A percentile compares a stretch with the other conserved stretches of the same genome.
Conservation (phyloP, 2,329 filamentous ascomycete genomes). For the Pyricularia sp. region DNA sequence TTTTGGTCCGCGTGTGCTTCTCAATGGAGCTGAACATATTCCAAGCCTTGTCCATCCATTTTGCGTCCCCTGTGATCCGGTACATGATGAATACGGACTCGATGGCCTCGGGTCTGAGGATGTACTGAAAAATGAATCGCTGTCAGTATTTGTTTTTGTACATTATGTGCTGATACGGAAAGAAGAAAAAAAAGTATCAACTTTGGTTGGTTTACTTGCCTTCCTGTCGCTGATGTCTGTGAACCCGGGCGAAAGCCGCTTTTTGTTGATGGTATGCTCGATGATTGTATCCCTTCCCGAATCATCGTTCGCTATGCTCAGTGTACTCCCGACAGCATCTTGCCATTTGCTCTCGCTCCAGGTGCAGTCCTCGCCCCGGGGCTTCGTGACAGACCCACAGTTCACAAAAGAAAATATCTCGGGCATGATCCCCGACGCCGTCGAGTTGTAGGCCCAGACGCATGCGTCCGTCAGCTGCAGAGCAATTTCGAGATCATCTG, state of each 20-base stretch:
- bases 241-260: slow-evolving; percentile 41
- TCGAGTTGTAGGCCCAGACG: slow-evolving; percentile 48
- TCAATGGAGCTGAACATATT: slow-evolving; percentile 56
- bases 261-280: slow-evolving; percentile 23
- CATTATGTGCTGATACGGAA: too few relatives aligned
- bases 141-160: not conserved
- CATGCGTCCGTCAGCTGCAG: slow-evolving; percentile 49
- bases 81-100: slow-evolving; percentile 72
- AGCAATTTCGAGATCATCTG: slow-evolving; percentile 42
- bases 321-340: slow-evolving; percentile 9
- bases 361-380: slow-evolving; percentile 16
- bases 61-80: slow-evolving; percentile 53
- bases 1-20: slow-evolving; percentile 43
- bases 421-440: slow-evolving; percentile 45
- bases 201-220: not conserved
- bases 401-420: slow-evolving; percentile 41
- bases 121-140: slow-evolving; percentile 26
- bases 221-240: slow-evolving; percentile 38
- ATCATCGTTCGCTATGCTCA: slow-evolving; percentile 6
- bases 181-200: not conserved
- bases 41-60: slow-evolving; percentile 59
- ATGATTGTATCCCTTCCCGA: slow-evolving; percentile 15
- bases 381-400: slow-evolving; percentile 17
- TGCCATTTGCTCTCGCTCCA: slow-evolving; percentile 15
- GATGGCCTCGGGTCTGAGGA: slow-evolving; percentile 64